phyloP scores from a whole-genome alignment of 108 stramenopile species.

The Aurantiochytrium sp. region DNA sequence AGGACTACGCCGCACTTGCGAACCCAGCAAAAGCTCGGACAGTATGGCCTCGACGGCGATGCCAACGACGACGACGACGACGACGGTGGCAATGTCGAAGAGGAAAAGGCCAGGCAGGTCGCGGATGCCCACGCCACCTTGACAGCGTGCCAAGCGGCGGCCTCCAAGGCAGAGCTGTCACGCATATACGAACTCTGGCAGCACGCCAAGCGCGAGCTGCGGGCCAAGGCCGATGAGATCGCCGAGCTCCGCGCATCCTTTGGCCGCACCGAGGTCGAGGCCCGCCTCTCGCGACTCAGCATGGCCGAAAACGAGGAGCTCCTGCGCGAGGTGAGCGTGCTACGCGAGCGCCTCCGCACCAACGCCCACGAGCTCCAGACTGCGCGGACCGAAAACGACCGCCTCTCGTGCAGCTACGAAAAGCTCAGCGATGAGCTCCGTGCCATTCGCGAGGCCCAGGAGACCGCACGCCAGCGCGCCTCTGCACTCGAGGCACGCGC shows the following conservation, averaged over 20 bases:
- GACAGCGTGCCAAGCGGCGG: background rate
- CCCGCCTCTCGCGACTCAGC: background rate
- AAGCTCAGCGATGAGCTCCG: background rate
- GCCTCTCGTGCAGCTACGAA: background rate
- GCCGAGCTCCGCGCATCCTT: background rate
- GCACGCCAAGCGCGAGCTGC: constrained; percentile 28
- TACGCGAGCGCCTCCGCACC: background rate
- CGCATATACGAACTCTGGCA: background rate
- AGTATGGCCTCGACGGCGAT: background rate
- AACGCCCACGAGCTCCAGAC: background rate
- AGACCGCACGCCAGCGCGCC: background rate
- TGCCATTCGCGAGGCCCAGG: background rate
- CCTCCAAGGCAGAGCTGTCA: background rate
- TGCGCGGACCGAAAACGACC: background rate
- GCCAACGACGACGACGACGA: background rate
- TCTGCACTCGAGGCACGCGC: background rate
- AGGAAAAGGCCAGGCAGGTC: background rate
- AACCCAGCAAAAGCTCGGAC: background rate
- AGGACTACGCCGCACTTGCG: background rate
- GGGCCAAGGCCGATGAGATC: background rate
- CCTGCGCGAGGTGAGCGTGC: background rate
- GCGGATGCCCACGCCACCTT: background rate
- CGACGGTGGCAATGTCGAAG: too few relatives aligned
- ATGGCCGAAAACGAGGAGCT: background rate
- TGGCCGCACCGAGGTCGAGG: background rate